Evolutionary conservation across 257 asterid species (phyloP).

Genomic region (Petunia axillaris): DNA sequence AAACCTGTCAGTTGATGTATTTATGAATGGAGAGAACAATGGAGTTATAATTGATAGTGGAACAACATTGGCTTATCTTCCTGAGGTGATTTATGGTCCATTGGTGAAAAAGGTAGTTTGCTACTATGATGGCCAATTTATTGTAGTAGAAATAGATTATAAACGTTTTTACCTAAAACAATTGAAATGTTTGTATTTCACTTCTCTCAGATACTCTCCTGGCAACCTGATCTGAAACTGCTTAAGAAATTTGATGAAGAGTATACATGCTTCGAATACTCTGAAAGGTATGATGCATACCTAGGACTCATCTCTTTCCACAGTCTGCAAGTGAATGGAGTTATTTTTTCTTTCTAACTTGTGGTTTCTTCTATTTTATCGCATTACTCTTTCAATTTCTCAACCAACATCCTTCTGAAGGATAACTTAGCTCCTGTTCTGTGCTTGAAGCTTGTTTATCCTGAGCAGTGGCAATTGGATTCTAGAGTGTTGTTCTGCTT

Average conservation of each 20-base stretch:
- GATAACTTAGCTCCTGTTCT: slow-evolving; percentile 7
- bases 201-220: slow-evolving; percentile 72
- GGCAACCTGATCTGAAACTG: slow-evolving; percentile 79
- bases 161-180: slow-evolving; percentile 13
- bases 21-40: slow-evolving; percentile 55
- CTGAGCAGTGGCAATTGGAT: slow-evolving; percentile 5
- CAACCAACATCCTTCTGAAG: slow-evolving; percentile 18
- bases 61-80: slow-evolving; percentile 94
- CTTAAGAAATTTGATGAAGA: slow-evolving; percentile 60
- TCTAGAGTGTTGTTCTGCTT: neutral
- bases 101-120: slow-evolving; percentile 64
- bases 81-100: slow-evolving; percentile 74
- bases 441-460: slow-evolving; percentile 17
- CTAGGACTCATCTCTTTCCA: slow-evolving; percentile 30
- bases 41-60: slow-evolving; percentile 97
- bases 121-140: slow-evolving; percentile 1
- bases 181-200: slow-evolving; percentile 15
- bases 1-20: slow-evolving; percentile 65
- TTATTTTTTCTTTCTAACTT: slow-evolving; percentile 15
- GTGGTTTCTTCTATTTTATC: slow-evolving; percentile 22
- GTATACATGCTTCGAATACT: slow-evolving; percentile 90
- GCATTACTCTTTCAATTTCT: slow-evolving; percentile 16
- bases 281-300: slow-evolving; percentile 67
- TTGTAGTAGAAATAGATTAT: slow-evolving; percentile 12
- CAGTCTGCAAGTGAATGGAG: slow-evolving; percentile 3